Evolutionary conservation across 148 eudicot species (phyloP).

Genomic region (Fagopyrum tataricum): DNA sequence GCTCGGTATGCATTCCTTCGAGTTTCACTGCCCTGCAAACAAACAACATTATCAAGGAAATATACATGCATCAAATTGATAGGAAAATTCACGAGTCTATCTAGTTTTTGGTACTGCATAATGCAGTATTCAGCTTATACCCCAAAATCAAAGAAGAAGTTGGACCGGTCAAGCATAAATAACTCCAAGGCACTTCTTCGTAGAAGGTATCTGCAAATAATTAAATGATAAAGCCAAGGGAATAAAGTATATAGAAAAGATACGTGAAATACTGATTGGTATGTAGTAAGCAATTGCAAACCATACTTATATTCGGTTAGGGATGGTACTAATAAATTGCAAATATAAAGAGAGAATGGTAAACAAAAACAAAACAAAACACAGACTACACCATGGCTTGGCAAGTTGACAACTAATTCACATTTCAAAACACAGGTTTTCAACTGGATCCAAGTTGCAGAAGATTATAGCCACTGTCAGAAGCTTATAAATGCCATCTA

Average conservation of each 20-base stretch:
- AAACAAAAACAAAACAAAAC: neutral
- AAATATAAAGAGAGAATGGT: neutral
- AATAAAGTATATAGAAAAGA: neutral
- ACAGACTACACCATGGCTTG: neutral
- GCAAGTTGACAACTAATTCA: neutral
- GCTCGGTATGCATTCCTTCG: slow-evolving; percentile 88
- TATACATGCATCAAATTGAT: slow-evolving; percentile 3
- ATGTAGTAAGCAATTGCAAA: neutral
- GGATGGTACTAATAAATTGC: neutral
- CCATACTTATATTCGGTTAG: neutral
- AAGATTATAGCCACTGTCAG: too few relatives aligned
- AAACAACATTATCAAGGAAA: slow-evolving; percentile 1
- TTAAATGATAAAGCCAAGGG: neutral
- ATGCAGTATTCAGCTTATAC: slow-evolving; percentile 31
- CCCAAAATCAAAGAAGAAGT: slow-evolving; percentile 96
- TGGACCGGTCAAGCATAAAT: slow-evolving; percentile 95
- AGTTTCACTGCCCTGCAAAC: slow-evolving; percentile 62
- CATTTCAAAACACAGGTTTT: neutral
- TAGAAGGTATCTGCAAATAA: slow-evolving; percentile 73
- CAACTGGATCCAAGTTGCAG: too few relatives aligned
- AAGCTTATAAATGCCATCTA: too few relatives aligned
- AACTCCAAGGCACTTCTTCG: slow-evolving; percentile 96
- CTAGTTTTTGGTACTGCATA: neutral
- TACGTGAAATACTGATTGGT: neutral
- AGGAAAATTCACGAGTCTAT: slow-evolving; percentile 9